Conservation (phyloP, 2,329 filamentous ascomycete genomes). For the Apiospora pterosperma region DNA sequence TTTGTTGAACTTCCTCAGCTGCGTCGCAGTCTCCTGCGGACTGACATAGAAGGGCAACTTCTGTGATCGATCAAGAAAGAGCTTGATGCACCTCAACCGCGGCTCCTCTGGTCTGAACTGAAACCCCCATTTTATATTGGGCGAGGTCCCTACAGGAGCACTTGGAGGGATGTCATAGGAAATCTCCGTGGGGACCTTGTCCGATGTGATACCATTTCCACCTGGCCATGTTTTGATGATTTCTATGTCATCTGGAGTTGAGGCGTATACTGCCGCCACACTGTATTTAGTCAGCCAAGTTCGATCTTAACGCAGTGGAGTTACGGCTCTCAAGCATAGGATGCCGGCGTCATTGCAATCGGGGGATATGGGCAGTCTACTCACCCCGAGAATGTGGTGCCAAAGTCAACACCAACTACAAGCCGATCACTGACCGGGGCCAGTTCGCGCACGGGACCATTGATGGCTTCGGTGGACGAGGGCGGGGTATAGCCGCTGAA, state of each 20-base stretch:
- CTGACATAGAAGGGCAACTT: constrained; percentile 79
- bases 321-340: not conserved
- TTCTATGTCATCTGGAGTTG: constrained; percentile 74
- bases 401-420: constrained; percentile 79
- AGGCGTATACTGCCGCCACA: constrained; percentile 71
- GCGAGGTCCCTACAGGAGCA: constrained; percentile 35
- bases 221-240: constrained; percentile 85
- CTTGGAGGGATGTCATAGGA: constrained; percentile 51
- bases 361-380: constrained; percentile 23
- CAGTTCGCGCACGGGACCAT: constrained; percentile 56
- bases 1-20: constrained; percentile 71
- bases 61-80: constrained; percentile 77
- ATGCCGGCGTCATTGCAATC: too few species aligned
- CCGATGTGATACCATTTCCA: constrained; percentile 80
- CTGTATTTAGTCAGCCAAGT: constrained; percentile 29
- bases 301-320: not conserved
- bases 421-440: constrained; percentile 57
- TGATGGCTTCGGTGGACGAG: constrained; percentile 59
- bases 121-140: constrained; percentile 72
- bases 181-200: constrained; percentile 82
- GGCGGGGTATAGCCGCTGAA: constrained; percentile 53
- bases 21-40: constrained; percentile 71
- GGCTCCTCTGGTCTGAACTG: constrained; percentile 77
- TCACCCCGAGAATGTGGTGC: constrained; percentile 78
- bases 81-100: constrained; percentile 76